Evolutionary conservation across 441 rosid species (phyloP), one percentile per base, ranked within the genome.

Genomic region (Brassica balearica): DNA sequence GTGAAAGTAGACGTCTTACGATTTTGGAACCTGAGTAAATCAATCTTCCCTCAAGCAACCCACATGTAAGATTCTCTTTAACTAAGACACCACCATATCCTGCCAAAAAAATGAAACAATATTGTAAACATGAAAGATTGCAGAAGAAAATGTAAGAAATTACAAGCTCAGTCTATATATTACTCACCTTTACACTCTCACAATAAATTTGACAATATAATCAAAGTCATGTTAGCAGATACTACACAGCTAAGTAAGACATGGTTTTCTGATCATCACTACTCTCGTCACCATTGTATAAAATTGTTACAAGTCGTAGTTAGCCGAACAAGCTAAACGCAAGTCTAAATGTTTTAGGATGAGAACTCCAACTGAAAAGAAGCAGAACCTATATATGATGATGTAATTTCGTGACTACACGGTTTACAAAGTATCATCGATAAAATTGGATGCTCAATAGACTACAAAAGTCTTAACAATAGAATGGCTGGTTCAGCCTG

Each of bases 11-110:
- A 23, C 1, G 67, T 11, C 51, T 43, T 59, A 43, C 79, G 51
- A 27, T 75, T 27, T 59, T 60, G 9, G 32, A 27, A 60, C 48
- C 3, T 2, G 23, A 25, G 73, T 68, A 59, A 41, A 68, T 67
- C 72, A 41, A 25, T 59, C 61, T 59, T 60, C 32, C 74, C 23
- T 27, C 68, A 5, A 43, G 73, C 19, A 23, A 34, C 7, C 14
- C 22, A 51, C 6, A 20, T 12, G 36, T 32, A 23, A 34, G 43
- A 56, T 67, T 59, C 22, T 22, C 38, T 68, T 60, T 55, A 58
- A 27, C 63, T 76, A 76, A 8, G 63, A 60, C 36, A 4, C 68
- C 67, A 15, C 72, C 79, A 43, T 68, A 27, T 68, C 23, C 74
- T 76, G 69, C 60, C 51, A 60, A 43, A 0, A 14, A 15, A 41